Percentiles rank a stretch among this genome's conserved stretches.
Conservation (phyloP, 2,329 filamentous ascomycete species). For the Colletotrichum costaricense region DNA sequence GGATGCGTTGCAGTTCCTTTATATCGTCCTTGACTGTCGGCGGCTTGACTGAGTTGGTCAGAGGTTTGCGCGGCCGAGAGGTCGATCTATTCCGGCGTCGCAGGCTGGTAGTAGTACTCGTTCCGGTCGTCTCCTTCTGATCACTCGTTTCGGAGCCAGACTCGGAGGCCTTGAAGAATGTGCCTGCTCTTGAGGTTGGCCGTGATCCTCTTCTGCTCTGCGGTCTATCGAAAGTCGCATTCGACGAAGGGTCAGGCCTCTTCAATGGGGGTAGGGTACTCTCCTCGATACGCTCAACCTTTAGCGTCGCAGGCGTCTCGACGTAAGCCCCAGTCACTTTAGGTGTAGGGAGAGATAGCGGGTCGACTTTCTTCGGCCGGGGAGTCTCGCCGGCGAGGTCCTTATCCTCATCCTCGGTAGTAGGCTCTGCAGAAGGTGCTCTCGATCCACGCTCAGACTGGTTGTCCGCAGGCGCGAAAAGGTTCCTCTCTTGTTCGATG, state of each 20-base stretch:
- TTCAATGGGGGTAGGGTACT: constrained; percentile 40
- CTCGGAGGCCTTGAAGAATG: constrained; percentile 1
- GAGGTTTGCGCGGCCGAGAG: constrained; percentile 56
- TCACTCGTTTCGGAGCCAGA: constrained; percentile 13
- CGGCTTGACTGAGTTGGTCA: constrained; percentile 65
- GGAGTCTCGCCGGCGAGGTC: constrained; percentile 60
- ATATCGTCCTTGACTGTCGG: constrained; percentile 68
- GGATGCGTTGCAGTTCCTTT: constrained; percentile 60
- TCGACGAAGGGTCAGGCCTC: constrained; percentile 17
- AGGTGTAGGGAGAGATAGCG: constrained; percentile 63
- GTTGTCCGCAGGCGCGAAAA: constrained; percentile 66
- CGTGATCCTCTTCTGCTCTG: constrained; percentile 24
- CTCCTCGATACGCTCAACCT: constrained; percentile 46
- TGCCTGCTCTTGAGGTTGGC: constrained; percentile 4
- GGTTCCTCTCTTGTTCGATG: constrained; percentile 65
- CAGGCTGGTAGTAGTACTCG: constrained; percentile 25
- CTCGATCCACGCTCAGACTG: constrained; percentile 67
- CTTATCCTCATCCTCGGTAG: constrained; percentile 45
- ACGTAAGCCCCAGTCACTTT: constrained; percentile 66
- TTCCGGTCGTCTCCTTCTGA: constrained; percentile 34
- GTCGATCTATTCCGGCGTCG: constrained; percentile 50
- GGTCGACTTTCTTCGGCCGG: constrained; percentile 55
- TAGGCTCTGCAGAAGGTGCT: constrained; percentile 58
- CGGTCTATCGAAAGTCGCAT: neutral
- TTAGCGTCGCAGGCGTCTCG: constrained; percentile 64